Percentiles rank a stretch among this genome's conserved stretches.
These are phyloP conservation scores for Penicillium corylophilum DNA, from an alignment of 2,329 filamentous ascomycete species.

Conservation along the genomic window DNA sequence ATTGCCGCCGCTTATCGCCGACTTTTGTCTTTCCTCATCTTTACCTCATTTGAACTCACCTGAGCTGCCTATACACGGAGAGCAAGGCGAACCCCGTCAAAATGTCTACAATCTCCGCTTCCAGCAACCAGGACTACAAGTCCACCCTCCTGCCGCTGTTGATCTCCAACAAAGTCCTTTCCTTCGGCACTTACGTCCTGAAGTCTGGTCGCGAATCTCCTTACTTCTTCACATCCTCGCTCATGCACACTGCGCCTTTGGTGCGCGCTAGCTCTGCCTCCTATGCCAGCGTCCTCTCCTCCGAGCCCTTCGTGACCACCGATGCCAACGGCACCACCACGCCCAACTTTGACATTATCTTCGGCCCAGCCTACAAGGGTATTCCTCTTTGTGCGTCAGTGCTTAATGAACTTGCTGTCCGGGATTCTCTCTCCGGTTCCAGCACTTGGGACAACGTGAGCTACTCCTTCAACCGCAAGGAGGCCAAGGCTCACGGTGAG, in stretches of 20 bases:
- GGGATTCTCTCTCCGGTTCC: constrained; percentile 50
- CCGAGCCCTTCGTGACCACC: constrained; percentile 45
- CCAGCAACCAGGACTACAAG: constrained; percentile 38
- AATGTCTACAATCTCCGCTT: constrained; percentile 26
- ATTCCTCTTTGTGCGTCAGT: constrained; percentile 84
- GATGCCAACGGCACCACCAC: constrained; percentile 34
- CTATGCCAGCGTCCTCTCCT: constrained; percentile 65
- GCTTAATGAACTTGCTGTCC: constrained; percentile 69
- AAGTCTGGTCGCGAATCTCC: constrained; percentile 89
- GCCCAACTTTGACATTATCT: constrained; percentile 76
- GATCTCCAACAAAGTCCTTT: constrained; percentile 42
- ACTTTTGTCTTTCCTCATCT: neutral
- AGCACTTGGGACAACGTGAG: constrained; percentile 66
- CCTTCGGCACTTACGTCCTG: constrained; percentile 60
- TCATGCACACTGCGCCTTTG: constrained; percentile 79
- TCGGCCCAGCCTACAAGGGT: constrained; percentile 95
- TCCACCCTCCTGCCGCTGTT: constrained; percentile 38
- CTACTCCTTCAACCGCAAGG: constrained; percentile 94
- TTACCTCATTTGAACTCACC: neutral
- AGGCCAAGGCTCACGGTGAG: constrained; percentile 94
- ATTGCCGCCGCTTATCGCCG: constrained; percentile 13
- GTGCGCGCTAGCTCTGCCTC: constrained; percentile 75
- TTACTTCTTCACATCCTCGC: constrained; percentile 97
- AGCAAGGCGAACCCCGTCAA: constrained; percentile 1
- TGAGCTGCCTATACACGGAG: neutral